A percentile compares a stretch with the other conserved stretches of the same genome.
phyloP scores from a whole-genome alignment of 306 rosid species.

The Fagus crenata region DNA sequence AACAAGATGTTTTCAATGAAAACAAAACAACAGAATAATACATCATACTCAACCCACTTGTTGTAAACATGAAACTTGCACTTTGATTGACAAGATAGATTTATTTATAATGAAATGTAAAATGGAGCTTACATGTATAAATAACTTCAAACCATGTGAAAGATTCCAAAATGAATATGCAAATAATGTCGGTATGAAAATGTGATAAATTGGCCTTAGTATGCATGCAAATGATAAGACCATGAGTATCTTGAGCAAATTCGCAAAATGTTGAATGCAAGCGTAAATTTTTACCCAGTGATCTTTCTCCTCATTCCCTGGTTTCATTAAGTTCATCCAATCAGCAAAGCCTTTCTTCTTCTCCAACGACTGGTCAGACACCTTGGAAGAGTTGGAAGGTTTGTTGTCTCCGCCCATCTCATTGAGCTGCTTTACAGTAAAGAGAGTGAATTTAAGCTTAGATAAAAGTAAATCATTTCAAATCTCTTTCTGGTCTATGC shows the following conservation, averaged over 20 bases:
- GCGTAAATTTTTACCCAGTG: conserved; percentile 65
- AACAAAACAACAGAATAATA: too few relatives aligned
- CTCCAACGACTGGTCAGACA: conserved; percentile 59
- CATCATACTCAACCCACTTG: too few relatives aligned
- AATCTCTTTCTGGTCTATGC: not conserved
- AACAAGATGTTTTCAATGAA: too few relatives aligned
- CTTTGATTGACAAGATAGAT: too few relatives aligned
- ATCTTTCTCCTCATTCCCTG: conserved; percentile 87
- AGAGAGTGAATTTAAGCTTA: not conserved
- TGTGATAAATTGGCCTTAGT: too few relatives aligned
- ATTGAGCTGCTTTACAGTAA: conserved; percentile 56
- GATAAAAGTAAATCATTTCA: not conserved
- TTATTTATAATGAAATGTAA: too few relatives aligned
- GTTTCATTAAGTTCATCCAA: conserved; percentile 87
- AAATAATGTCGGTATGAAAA: too few relatives aligned
- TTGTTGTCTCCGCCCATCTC: conserved; percentile 84
- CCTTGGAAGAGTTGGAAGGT: conserved; percentile 55
- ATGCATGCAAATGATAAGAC: not conserved
- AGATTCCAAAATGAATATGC: too few relatives aligned
- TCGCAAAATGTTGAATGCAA: not conserved
- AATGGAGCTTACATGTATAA: too few relatives aligned
- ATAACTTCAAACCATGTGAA: too few relatives aligned
- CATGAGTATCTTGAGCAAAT: too few relatives aligned
- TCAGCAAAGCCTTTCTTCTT: conserved; percentile 88
- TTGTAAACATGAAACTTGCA: too few relatives aligned